Conservation (phyloP, 1,139 yeast species). For the Hyphopichia buzzinii region DNA sequence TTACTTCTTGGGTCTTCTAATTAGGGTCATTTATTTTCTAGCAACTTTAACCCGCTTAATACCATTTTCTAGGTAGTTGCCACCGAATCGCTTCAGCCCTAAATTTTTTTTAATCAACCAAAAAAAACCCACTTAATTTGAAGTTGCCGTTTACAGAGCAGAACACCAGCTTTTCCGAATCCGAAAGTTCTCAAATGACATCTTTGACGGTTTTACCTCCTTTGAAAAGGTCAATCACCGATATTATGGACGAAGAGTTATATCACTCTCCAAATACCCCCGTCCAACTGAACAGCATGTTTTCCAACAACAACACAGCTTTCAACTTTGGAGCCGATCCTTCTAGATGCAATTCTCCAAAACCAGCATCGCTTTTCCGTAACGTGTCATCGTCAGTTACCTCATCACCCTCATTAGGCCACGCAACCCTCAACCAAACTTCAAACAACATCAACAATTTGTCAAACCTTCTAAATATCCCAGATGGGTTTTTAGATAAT, state of each 20-base stretch:
- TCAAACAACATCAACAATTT: slow-evolving; percentile 11
- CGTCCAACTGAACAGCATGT: not conserved
- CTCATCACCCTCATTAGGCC: slow-evolving; percentile 17
- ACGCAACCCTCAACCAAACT: slow-evolving; percentile 10
- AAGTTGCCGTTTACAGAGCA: not conserved
- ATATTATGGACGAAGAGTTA: slow-evolving; percentile 64
- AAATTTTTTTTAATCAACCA: too few relatives aligned
- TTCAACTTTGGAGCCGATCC: slow-evolving; percentile 3
- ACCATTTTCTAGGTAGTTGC: not conserved
- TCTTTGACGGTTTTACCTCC: slow-evolving; percentile 47
- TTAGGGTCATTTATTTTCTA: not conserved
- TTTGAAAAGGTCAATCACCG: slow-evolving; percentile 54
- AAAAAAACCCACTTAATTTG: too few relatives aligned
- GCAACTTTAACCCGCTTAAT: too few relatives aligned
- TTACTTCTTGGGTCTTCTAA: not conserved
- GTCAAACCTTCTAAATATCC: slow-evolving; percentile 29
- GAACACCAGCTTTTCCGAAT: not conserved
- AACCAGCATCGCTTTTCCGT: slow-evolving; percentile 6
- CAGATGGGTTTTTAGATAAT: slow-evolving; percentile 32
- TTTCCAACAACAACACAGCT: slow-evolving; percentile 4
- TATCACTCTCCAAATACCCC: slow-evolving; percentile 44
- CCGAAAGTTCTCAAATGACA: slow-evolving; percentile 27
- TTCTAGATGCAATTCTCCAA: slow-evolving; percentile 8
- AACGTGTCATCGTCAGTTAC: slow-evolving; percentile 9
- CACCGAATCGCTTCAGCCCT: not conserved